Evolutionary conservation across 2,329 filamentous ascomycete genomes (phyloP), one percentile per base, ranked within the genome.

Genomic region (Pseudofabraea citricarpa): DNA sequence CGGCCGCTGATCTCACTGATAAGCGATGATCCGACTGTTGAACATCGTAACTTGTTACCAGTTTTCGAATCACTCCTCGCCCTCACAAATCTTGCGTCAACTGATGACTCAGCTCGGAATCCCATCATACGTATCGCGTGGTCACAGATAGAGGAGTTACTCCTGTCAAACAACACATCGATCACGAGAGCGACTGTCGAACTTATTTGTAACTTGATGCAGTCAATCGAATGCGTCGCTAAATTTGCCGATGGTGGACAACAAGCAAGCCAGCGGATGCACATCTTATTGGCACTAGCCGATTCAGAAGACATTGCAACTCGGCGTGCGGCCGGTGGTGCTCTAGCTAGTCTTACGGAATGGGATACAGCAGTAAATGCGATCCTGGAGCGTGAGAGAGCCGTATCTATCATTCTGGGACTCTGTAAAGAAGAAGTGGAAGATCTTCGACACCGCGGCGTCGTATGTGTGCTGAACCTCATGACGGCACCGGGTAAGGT

Each of bases 1-100:
- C 80, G 87, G 1, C 89, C 91, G 0, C 77, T 98, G 1, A 66
- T 86, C 6, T 81, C 79, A 16, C 84, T 97, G 42, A 74, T 97
- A 13, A 68, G 77, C 0, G 77, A 81, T 5, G 79, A 86, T 40
- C 76, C 81, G 4, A 68, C 71, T 2, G 70, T 74, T 2, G 78
- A 83, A 36, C 78, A 79, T 2, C 79, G 84, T 40, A 87, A 95
- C 62, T 77, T 97, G 12, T 75, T 98, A 0, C 90, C 93, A 0
- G 83, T 86, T 0, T 98, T 97, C 54, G 93, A 98, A 65, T 77
- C 85, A 1, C 75, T 98, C 7, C 85, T 97, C 63, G 91, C 93
- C 0, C 77, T 98, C 26, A 97, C 93, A 0, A 98, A 98, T 56
- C 77, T 98, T 6, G 93, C 91, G 0, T 94, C 88, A 0, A 78